A percentile compares a stretch with the other conserved stretches of the same genome.
Evolutionary conservation across 495 filamentous ascomycete species (phyloP).

Genomic region (Hyaloscypha variabilis): DNA sequence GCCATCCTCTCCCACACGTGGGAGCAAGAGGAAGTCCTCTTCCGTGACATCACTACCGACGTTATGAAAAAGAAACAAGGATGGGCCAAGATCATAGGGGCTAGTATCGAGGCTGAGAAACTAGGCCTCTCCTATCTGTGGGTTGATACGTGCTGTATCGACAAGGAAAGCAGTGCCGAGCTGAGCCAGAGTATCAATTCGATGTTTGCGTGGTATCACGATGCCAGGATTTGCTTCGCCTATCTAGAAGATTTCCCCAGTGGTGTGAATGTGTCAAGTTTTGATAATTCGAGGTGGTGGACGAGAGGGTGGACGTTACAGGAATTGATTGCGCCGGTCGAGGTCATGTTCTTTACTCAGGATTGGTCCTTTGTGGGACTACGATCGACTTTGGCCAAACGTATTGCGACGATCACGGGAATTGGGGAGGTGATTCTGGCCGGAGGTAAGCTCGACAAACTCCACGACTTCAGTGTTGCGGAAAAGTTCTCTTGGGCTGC

Average conservation of each 20-base stretch:
- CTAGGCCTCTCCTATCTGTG: not conserved
- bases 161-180: not conserved
- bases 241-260: not conserved
- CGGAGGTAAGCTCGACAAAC: not conserved
- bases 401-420: not conserved
- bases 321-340: not conserved
- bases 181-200: not conserved
- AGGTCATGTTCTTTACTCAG: not conserved
- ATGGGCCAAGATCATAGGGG: not conserved
- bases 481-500: constrained; percentile 31
- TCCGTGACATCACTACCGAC: not conserved
- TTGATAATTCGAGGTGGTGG: not conserved
- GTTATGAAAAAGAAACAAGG: not conserved
- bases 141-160: constrained; percentile 1
- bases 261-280: not conserved
- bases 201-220: not conserved
- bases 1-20: not conserved
- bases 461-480: constrained; percentile 14
- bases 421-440: not conserved
- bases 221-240: not conserved
- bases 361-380: not conserved
- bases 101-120: not conserved
- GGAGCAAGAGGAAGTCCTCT: not conserved
- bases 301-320: not conserved
- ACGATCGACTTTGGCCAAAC: not conserved